Evolutionary conservation across 2,329 filamentous ascomycete genomes (phyloP), one percentile per base, ranked within the genome.

Genomic region (Claviceps fusiformis): DNA sequence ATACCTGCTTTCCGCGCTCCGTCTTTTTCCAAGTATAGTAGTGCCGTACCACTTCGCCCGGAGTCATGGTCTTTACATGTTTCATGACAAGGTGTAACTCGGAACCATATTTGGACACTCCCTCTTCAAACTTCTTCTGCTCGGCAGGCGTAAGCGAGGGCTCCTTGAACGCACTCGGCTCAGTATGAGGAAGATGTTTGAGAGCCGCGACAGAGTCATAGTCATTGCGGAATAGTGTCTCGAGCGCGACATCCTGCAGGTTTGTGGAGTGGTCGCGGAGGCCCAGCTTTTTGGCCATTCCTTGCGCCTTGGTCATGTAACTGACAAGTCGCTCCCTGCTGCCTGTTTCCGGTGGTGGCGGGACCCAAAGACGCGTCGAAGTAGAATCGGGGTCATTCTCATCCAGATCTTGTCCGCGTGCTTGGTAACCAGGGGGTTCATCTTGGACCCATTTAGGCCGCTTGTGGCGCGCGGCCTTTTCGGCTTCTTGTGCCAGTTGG

Each of bases 1-100:
- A 96, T 27, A 98, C 83, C 62, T 93, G 83, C 65, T 81, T 85
- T 45, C 93, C 93, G 56, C 85, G 83, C 2, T 86, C 79, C 0
- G 89, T 89, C 71, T 97, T 97, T 73, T 98, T 98, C 93, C 93
- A 98, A 60, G 88, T 88, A 68, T 98, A 98, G 70, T 97, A 98
- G 66, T 87, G 95, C 3, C 93, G 87, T 31, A 95, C 89, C 58
- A 96, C 86, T 56, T 89, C 82, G 52, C 85, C 83, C 58, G 90
- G 83, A 45, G 81, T 82, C 61, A 93, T 82, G 0, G 85, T 88
- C 69, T 89, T 91, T 63, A 96, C 88, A 67, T 95, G 87, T 61
- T 87, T 84, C 60, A 85, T 89, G 57, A 97, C 86, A 50, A 80
- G 79, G 60, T 89, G 81, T 63, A 95, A 82, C 70, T 98, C 93